Conservation (phyloP, 495 filamentous ascomycete genomes). For the Penicillium crystallinum region DNA sequence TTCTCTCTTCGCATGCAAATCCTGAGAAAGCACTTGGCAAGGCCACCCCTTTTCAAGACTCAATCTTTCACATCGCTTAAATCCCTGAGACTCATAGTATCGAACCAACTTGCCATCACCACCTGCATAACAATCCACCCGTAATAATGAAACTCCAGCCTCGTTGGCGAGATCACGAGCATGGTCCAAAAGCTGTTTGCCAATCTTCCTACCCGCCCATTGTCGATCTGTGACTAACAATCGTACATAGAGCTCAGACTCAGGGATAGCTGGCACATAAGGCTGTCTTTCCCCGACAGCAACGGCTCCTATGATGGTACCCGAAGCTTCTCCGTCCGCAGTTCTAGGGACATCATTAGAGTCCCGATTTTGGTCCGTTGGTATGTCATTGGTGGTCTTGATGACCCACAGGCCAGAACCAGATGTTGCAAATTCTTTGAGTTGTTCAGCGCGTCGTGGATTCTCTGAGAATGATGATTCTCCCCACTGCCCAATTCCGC, state of each 20-base stretch:
- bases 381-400: conserved; percentile 3
- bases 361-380: neutral
- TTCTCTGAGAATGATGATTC: conserved; percentile 11
- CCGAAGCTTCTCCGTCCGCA: neutral
- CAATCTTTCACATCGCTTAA: conserved; percentile 3
- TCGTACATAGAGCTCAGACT: conserved; percentile 15
- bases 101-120: conserved; percentile 10
- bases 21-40: conserved; percentile 14
- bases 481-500: conserved; percentile 14
- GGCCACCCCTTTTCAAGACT: conserved; percentile 1
- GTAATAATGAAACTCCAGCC: conserved; percentile 9
- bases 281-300: conserved; percentile 10
- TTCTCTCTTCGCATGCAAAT: conserved; percentile 1
- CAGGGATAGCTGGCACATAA: conserved; percentile 9
- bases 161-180: conserved; percentile 7
- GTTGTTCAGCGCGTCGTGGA: conserved; percentile 5
- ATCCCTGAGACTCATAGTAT: conserved; percentile 18
- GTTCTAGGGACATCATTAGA: no score
- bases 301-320: conserved; percentile 8
- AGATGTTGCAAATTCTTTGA: conserved; percentile 14
- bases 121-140: conserved; percentile 17
- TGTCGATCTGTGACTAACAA: conserved; percentile 13
- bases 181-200: conserved; percentile 13
- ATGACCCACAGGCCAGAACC: conserved; percentile 13
- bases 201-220: conserved; percentile 6